phyloP scores from a whole-genome alignment of 2,329 filamentous ascomycete species.

The Cadophora sp. region DNA sequence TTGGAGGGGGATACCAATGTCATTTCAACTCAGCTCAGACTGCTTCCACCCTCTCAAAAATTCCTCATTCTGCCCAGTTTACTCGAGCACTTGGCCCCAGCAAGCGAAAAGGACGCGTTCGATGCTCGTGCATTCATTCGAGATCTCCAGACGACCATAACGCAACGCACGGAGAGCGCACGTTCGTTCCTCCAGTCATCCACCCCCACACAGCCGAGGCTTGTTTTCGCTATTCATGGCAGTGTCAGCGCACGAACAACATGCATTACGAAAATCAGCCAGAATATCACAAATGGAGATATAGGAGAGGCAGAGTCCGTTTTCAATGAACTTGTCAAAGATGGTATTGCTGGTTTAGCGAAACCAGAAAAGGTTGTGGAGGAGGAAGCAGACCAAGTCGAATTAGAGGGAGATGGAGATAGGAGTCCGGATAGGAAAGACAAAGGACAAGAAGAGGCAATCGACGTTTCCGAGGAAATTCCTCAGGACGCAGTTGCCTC shows the following conservation, averaged over 20 bases:
- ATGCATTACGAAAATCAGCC: constrained; percentile 62
- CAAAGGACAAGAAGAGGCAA: constrained; percentile 1
- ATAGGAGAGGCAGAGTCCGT: constrained; percentile 56
- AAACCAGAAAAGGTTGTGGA: constrained; percentile 25
- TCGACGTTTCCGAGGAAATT: constrained; percentile 56
- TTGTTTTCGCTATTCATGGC: constrained; percentile 68
- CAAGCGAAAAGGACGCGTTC: constrained; percentile 46
- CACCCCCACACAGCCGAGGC: constrained; percentile 54
- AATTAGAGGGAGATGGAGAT: constrained; percentile 30
- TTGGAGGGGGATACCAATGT: constrained; percentile 63
- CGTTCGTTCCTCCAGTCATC: constrained; percentile 57
- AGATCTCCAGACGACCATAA: constrained; percentile 57
- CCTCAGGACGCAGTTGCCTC: constrained; percentile 67
- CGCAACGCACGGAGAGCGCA: constrained; percentile 56
- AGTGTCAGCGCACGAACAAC: constrained; percentile 59
- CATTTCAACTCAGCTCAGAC: constrained; percentile 64
- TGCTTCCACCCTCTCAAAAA: constrained; percentile 64
- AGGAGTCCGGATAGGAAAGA: too few species aligned
- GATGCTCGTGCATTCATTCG: constrained; percentile 53
- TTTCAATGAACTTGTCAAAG: constrained; percentile 58
- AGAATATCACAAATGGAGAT: constrained; percentile 58
- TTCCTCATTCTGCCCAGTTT: constrained; percentile 60
- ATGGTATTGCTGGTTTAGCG: constrained; percentile 53
- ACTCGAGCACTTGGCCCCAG: constrained; percentile 34
- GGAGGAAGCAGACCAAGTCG: constrained; percentile 5